Base-by-base conservation (phyloP, 2,329 filamentous ascomycete genomes). In the Zalaria sp. region DNA sequence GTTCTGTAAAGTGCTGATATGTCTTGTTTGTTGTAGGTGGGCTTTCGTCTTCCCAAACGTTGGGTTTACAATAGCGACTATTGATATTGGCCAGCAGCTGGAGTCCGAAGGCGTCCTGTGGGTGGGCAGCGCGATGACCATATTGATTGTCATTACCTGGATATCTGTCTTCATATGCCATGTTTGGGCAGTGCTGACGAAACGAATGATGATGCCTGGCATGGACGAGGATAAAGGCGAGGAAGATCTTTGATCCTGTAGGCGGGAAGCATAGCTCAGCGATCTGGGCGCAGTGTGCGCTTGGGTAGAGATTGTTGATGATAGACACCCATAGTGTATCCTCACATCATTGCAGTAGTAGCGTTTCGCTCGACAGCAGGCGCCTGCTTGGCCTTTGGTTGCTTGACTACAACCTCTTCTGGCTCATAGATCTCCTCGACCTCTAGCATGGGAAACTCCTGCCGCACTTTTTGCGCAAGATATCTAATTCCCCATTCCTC, bases 31-130 rank as follows among this genome's bases (percentile, higher is more conserved):
- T 18, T 18, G 18, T 7, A 32, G 29, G 7, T 32, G 29, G 67
- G 73, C 73, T 3, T 75, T 79, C 54, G 71, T 81, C 27, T 81
- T 81, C 51, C 77, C 77, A 4, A 81, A 81, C 46, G 73, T 73
- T 1, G 77, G 77, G 0, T 73, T 80, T 44, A 75, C 72, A 1
- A 64, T 81, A 37, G 70, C 73, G 0, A 71, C 70, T 5, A 75
- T 80, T 35, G 60, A 69, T 6, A 64, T 79, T 35, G 77, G 72
- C 2, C 62, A 49, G 34, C 43, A 47, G 27, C 56, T 80, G 4
- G 56, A 64, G 2, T 79, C 72, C 49, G 47, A 63, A 0, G 71
- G 63, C 0, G 59, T 80, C 4, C 50, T 66, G 52, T 71, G 71
- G 49, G 61, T 79, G 27, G 67, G 68, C 0, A 71, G 68, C 10